A percentile compares a stretch with the other conserved stretches of the same genome.
These are phyloP conservation scores for Blastocystis hominis DNA, from an alignment of 352 stramenopile species.

Conservation along the genomic window DNA sequence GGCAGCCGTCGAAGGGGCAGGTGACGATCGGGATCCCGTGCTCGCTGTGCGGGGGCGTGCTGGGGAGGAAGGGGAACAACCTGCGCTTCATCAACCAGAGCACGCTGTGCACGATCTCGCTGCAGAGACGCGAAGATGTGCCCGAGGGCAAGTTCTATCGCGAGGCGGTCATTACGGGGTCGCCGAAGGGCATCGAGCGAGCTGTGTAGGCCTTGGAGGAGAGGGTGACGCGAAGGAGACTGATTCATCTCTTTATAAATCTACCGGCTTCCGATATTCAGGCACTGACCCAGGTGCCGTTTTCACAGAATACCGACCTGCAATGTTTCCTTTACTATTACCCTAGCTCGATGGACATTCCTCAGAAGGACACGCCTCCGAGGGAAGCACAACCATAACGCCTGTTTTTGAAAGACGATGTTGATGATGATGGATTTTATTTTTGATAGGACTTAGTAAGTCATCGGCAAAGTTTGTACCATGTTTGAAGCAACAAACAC, in stretches of 20 bases:
- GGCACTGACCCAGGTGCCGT: neutral
- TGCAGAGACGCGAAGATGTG: neutral
- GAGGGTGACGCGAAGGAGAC: neutral
- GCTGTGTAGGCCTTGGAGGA: neutral
- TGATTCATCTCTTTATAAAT: slow-evolving; percentile 32
- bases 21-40: neutral
- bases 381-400: no score
- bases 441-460: no score
- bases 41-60: neutral
- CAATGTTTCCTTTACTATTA: neutral
- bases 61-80: neutral
- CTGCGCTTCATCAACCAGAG: slow-evolving; percentile 24
- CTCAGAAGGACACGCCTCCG: no score
- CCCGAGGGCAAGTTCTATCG: neutral
- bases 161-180: neutral
- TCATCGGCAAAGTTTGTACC: no score
- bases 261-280: neutral
- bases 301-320: slow-evolving; percentile 10
- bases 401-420: no score
- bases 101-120: neutral
- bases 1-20: neutral
- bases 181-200: neutral
- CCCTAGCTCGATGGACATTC: neutral
- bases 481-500: neutral
- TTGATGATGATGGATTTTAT: no score